A percentile compares a stretch with the other conserved stretches of the same genome.
Evolutionary conservation across 345 rosid genomes (phyloP).

Genomic region (Eucalyptus pauciflora): DNA sequence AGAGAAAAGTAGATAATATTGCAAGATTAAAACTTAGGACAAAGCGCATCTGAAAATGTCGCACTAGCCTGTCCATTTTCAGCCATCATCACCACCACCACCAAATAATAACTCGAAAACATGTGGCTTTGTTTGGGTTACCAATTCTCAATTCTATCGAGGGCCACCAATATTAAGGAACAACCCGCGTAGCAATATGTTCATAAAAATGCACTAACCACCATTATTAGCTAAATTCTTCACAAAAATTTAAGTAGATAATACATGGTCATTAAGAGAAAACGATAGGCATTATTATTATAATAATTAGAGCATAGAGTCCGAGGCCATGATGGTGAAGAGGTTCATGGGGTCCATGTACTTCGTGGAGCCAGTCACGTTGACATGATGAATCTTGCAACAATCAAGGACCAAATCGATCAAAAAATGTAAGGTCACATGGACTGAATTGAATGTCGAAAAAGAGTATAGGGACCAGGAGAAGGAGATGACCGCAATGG

Average conservation of each 20-base stretch:
- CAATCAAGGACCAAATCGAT: not conserved
- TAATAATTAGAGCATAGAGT: slow-evolving; percentile 4
- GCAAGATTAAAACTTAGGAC: not conserved
- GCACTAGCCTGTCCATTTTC: not conserved
- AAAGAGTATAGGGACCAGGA: not conserved
- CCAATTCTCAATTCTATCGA: not conserved
- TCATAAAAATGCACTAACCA: no score
- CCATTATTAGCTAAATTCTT: no score
- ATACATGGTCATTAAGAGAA: no score
- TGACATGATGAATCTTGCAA: slow-evolving; percentile 49
- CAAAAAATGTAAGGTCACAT: not conserved
- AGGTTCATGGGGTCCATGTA: slow-evolving; percentile 80
- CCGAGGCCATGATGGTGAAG: slow-evolving; percentile 44
- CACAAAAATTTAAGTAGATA: no score
- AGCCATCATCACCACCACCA: not conserved
- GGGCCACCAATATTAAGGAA: not conserved
- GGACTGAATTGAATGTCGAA: not conserved
- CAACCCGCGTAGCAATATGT: not conserved
- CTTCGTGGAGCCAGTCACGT: slow-evolving; percentile 23
- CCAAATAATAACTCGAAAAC: not conserved
- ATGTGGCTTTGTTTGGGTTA: not conserved
- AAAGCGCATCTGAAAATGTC: not conserved
- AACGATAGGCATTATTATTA: not conserved
- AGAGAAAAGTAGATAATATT: not conserved
- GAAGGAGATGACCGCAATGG: no score